phyloP scores from a whole-genome alignment of 768 basidiomycete genomes.

The Tylopilus sp. region DNA sequence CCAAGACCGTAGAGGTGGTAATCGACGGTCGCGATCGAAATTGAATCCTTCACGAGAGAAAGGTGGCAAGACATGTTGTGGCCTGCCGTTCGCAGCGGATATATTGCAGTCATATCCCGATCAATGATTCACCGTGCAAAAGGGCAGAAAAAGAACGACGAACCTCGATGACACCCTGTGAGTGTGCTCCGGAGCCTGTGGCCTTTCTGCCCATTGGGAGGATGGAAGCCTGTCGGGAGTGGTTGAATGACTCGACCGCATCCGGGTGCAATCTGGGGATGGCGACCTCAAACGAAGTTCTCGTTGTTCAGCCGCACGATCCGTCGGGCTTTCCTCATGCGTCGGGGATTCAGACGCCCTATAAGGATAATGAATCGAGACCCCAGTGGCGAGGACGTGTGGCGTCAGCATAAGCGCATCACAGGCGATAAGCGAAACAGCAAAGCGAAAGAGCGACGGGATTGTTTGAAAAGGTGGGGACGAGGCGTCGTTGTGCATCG shows the following conservation, averaged over 20 bases:
- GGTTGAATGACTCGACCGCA: constrained; percentile 17
- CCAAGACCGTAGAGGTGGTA: constrained; percentile 32
- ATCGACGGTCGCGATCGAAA: constrained; percentile 33
- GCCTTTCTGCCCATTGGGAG: constrained; percentile 17
- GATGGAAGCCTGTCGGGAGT: constrained; percentile 18
- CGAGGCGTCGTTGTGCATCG: constrained; percentile 12
- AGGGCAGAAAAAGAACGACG: constrained; percentile 14
- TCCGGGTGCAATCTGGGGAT: constrained; percentile 23
- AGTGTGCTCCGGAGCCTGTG: constrained; percentile 21
- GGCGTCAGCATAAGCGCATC: constrained; percentile 29
- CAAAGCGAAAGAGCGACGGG: constrained; percentile 13
- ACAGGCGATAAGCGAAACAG: constrained; percentile 22
- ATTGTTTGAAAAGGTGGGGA: constrained; percentile 11
- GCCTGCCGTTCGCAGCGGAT: constrained; percentile 30
- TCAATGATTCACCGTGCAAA: constrained; percentile 17
- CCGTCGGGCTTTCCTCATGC: constrained; percentile 19
- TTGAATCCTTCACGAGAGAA: constrained; percentile 30
- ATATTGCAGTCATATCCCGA: constrained; percentile 21
- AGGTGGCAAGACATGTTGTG: constrained; percentile 33
- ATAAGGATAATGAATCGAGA: constrained; percentile 17
- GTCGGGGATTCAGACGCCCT: constrained; percentile 32
- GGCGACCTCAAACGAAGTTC: constrained; percentile 15
- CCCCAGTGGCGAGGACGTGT: constrained; percentile 23
- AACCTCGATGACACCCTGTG: constrained; percentile 24
- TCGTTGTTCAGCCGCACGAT: constrained; percentile 11